Evolutionary conservation across 345 rosid species (phyloP).

Genomic region (Streptanthus diversifolius): DNA sequence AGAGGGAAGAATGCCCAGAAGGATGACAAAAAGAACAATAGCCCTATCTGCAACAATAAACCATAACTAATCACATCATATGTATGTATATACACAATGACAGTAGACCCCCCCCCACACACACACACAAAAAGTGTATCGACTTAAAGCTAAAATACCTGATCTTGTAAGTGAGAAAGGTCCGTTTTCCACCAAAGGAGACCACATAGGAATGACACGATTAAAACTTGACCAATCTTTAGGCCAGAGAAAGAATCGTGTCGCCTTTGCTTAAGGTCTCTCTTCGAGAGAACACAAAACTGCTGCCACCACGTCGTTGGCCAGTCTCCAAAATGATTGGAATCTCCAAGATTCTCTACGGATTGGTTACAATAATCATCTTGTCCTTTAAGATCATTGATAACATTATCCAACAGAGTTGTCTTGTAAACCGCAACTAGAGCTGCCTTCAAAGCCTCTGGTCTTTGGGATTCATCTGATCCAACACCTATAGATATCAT

Average conservation of each 20-base stretch:
- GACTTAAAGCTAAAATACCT: conserved; percentile 36
- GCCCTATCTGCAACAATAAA: conserved; percentile 53
- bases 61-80: background rate
- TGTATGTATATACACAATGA: background rate
- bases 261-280: conserved; percentile 76
- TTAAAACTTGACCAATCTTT: conserved; percentile 60
- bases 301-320: conserved; percentile 80
- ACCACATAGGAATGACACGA: conserved; percentile 76
- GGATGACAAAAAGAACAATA: conserved; percentile 60
- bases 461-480: conserved; percentile 35
- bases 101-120: background rate
- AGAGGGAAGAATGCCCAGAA: conserved; percentile 76
- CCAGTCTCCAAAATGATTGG: conserved; percentile 55
- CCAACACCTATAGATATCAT: conserved; percentile 36
- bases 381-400: conserved; percentile 34
- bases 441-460: conserved; percentile 34
- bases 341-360: conserved; percentile 5
- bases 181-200: conserved; percentile 79
- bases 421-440: conserved; percentile 40
- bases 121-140: background rate
- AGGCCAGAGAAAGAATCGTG: conserved; percentile 79
- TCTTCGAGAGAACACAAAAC: conserved; percentile 59
- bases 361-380: conserved; percentile 10
- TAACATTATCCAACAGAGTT: conserved; percentile 33
- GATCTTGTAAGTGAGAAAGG: conserved; percentile 53